phyloP scores from a whole-genome alignment of 129 eudicot species.

The carrot (Daucus carota) region DNA sequence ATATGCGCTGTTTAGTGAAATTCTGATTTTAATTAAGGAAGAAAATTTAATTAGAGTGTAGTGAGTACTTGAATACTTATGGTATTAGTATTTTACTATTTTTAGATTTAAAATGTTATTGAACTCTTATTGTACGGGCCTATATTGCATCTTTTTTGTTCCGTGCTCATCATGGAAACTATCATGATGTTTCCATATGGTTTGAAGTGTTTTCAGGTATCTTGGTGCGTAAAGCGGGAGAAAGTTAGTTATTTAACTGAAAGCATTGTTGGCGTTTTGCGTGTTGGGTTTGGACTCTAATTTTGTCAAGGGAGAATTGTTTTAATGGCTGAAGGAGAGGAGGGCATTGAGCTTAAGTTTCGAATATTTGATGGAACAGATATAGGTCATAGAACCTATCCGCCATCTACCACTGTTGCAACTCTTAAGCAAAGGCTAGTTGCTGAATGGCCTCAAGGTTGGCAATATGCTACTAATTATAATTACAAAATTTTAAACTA shows the following conservation, averaged over 20 bases:
- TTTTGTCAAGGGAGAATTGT: slow-evolving; percentile 14
- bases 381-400: slow-evolving; percentile 56
- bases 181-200: neutral
- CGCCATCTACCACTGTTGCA: slow-evolving; percentile 44
- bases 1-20: neutral
- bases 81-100: no score
- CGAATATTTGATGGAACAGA: slow-evolving; percentile 73
- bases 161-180: neutral
- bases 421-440: slow-evolving; percentile 68
- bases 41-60: neutral
- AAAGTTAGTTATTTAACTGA: slow-evolving; percentile 20
- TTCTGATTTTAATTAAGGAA: neutral
- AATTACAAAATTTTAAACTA: neutral
- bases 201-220: slow-evolving; percentile 1
- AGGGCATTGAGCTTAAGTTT: slow-evolving; percentile 59
- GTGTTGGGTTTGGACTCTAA: slow-evolving; percentile 20
- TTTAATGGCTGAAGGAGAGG: slow-evolving; percentile 64
- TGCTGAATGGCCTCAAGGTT: slow-evolving; percentile 91
- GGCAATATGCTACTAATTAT: neutral
- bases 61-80: no score
- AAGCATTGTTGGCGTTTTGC: slow-evolving; percentile 23
- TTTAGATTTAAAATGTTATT: no score
- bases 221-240: slow-evolving; percentile 38
- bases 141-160: neutral
- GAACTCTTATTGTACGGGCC: neutral